Conservation (phyloP, 192 early-diverging fungal genomes). For the Coemansia brasiliensis region DNA sequence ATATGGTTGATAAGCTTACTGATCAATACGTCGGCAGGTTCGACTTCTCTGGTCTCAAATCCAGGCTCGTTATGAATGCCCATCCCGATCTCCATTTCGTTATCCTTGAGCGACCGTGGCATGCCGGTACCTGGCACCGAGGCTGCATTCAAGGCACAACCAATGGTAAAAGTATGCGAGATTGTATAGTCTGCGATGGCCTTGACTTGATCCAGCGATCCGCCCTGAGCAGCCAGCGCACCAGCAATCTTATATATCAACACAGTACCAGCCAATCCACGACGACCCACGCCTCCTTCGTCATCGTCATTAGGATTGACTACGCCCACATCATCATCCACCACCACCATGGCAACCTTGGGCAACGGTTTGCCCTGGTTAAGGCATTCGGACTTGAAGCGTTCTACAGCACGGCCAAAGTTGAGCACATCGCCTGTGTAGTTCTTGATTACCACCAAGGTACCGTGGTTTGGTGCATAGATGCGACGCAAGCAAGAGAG, state of each 20-base stretch:
- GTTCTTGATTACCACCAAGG: slow-evolving; percentile 82
- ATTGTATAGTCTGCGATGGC: slow-evolving; percentile 59
- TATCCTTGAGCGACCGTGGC: slow-evolving; percentile 55
- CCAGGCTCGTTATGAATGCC: slow-evolving; percentile 89
- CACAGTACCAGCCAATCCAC: slow-evolving; percentile 78
- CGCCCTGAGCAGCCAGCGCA: slow-evolving; percentile 63
- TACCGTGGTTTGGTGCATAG: slow-evolving; percentile 63
- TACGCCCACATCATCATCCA: slow-evolving; percentile 84
- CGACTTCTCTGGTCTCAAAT: slow-evolving; percentile 56
- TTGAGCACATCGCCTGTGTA: slow-evolving; percentile 80
- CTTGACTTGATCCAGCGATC: slow-evolving; percentile 60
- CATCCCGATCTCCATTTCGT: slow-evolving; percentile 72
- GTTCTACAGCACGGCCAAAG: slow-evolving; percentile 81
- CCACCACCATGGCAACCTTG: slow-evolving; percentile 70
- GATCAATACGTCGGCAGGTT: slow-evolving; percentile 56
- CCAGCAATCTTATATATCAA: slow-evolving; percentile 84
- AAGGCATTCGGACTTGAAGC: slow-evolving; percentile 72
- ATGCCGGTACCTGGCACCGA: slow-evolving; percentile 68
- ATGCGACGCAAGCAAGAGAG: slow-evolving; percentile 68
- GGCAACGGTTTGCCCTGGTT: slow-evolving; percentile 45
- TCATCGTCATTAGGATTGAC: slow-evolving; percentile 59
- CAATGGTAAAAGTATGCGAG: slow-evolving; percentile 73
- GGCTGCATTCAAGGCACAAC: slow-evolving; percentile 72
- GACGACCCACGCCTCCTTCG: slow-evolving; percentile 68
- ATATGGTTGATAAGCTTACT: slow-evolving; percentile 58